Conservation (phyloP, 768 basidiomycete species). For the Podaxis carcinomalis region DNA sequence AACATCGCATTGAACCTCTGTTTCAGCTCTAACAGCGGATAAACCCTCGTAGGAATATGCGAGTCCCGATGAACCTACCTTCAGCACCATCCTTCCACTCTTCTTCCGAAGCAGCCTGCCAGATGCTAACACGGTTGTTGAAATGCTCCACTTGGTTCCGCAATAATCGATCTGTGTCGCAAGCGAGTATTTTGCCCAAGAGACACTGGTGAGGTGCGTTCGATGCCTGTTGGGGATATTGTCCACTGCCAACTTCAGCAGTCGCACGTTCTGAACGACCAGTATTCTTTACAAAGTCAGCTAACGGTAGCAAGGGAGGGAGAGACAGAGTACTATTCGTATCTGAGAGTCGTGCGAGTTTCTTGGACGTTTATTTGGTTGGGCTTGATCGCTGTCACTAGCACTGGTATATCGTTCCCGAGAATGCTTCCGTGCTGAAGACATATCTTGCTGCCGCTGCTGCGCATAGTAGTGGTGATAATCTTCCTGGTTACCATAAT, state of each 20-base stretch:
- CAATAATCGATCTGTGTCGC: background rate
- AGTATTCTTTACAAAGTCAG: background rate
- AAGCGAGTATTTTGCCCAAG: background rate
- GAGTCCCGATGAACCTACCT: background rate
- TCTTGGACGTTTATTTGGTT: constrained; percentile 2
- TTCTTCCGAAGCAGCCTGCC: constrained; percentile 6
- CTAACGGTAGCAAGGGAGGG: background rate
- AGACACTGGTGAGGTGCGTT: background rate
- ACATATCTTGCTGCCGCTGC: background rate
- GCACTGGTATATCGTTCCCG: background rate
- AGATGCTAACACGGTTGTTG: constrained; percentile 1
- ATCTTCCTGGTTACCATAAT: background rate
- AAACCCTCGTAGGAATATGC: background rate
- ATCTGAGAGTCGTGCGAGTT: background rate
- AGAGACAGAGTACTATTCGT: constrained; percentile 1
- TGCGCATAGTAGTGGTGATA: background rate
- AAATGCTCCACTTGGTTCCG: constrained; percentile 3
- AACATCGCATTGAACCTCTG: background rate
- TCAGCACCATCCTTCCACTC: constrained; percentile 7
- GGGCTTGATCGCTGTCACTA: background rate
- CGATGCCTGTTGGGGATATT: background rate
- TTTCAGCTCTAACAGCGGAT: background rate
- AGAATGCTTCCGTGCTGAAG: background rate
- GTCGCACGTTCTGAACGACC: background rate
- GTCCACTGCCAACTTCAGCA: background rate